Base-by-base conservation (phyloP, 352 stramenopile species). In the Pythium myriotylum region DNA sequence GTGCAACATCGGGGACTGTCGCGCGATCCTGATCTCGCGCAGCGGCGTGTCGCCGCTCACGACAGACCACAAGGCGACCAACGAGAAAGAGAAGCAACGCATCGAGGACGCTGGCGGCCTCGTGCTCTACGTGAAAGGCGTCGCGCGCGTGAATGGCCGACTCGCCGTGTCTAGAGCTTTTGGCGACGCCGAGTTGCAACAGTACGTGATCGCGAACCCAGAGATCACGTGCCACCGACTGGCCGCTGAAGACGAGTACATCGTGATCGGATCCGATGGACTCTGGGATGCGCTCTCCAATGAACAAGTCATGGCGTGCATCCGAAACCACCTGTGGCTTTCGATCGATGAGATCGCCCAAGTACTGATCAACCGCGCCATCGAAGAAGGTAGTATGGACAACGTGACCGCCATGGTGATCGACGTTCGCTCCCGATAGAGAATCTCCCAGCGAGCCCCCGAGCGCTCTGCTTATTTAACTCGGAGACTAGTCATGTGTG, bases 1-100 rank as follows among this genome's bases (percentile, higher is more conserved):
- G 12, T 88, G 81, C 65, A 93, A 95, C 42, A 89, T 83, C 20
- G 86, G 86, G 48, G 86, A 95, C 66, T 95, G 80, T 37, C 68
- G 86, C 29, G 86, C 81, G 2, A 69, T 95, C 17, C 54, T 95
- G 37, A 65, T 90, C 29, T 70, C 82, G 1, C 41, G 54, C 20
- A 71, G 74, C 19, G 66, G 65, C 2, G 68, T 79, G 16, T 58
- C 60, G 12, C 70, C 85, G 32, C 72, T 94, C 20, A 89, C 80
- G 16, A 91, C 73, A 2, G 84, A 94, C 61, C 84, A 94, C 57
- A 94, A 94, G 51, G 81, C 82, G 1, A 79, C 76, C 6, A 89
- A 86, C 17, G 73, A 77, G 14, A 60, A 62, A 9, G 84, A 94
- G 64, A 89, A 85, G 53, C 48, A 79, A 45, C 75, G 84, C 12